These are phyloP conservation scores for Heterobasidion parviporum DNA, from an alignment of 1,284 basidiomycete species.

Conservation along the genomic window DNA sequence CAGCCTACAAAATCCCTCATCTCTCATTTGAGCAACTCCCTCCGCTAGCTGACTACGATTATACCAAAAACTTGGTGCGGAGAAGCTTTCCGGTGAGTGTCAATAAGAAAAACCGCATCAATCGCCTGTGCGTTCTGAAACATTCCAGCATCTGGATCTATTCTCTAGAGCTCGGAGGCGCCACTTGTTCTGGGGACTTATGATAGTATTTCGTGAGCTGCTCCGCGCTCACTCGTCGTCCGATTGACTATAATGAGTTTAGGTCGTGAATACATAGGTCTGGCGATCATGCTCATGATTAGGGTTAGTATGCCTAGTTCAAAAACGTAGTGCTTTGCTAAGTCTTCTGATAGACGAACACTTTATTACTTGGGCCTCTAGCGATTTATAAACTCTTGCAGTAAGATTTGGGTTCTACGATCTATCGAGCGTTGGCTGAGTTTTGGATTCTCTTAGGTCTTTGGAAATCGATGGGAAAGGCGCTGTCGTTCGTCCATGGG, in stretches of 20 bases:
- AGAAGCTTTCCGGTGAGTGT: constrained; percentile 22
- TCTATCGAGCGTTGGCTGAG: not conserved
- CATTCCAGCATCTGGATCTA: constrained; percentile 21
- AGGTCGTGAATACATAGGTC: constrained; percentile 16
- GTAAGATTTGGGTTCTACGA: constrained; percentile 9
- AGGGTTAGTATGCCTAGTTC: constrained; percentile 10
- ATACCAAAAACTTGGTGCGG: constrained; percentile 29
- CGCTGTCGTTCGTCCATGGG: constrained; percentile 35
- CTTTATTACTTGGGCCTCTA: constrained; percentile 31
- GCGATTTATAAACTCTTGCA: constrained; percentile 36
- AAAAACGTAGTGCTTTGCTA: not conserved
- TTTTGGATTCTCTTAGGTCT: constrained; percentile 26
- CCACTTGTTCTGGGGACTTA: constrained; percentile 20
- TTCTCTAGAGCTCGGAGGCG: constrained; percentile 15
- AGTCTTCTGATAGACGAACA: constrained; percentile 1
- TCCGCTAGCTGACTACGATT: constrained; percentile 39
- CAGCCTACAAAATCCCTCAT: constrained; percentile 20
- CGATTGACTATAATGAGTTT: not conserved
- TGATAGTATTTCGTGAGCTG: constrained; percentile 16
- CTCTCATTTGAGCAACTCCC: constrained; percentile 27
- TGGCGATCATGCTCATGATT: constrained; percentile 14
- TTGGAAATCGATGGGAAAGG: constrained; percentile 27
- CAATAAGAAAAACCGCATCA: not conserved
- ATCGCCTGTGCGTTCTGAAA: too few species aligned
- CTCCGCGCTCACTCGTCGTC: not conserved